Evolutionary conservation across 257 asterid species (phyloP).

Genomic region (Handroanthus guayacan): DNA sequence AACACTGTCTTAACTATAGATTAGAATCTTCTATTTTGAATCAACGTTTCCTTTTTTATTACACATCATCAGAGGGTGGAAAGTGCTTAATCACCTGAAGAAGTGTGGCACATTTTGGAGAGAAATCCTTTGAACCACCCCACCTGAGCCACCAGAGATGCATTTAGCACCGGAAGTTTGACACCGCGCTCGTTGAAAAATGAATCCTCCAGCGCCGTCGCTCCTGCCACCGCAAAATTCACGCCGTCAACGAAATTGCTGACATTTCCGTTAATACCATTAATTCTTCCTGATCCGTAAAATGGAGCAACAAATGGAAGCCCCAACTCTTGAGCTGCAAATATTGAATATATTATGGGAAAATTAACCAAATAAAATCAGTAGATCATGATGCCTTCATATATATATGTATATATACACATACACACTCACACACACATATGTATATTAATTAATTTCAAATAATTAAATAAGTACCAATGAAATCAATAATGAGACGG

Average conservation of each 20-base stretch:
- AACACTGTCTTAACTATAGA: too few species aligned
- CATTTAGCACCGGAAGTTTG: neutral
- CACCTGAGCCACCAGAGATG: neutral
- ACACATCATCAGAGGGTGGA: too few species aligned
- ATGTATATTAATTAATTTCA: too few species aligned
- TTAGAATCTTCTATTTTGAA: too few species aligned
- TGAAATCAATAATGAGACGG: slow-evolving; percentile 49
- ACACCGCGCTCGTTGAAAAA: neutral
- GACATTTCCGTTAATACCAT: neutral
- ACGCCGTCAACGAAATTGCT: slow-evolving; percentile 34
- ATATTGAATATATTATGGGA: too few species aligned
- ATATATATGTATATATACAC: too few species aligned
- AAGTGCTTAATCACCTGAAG: neutral
- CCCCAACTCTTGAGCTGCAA: slow-evolving; percentile 41
- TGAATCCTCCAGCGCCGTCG: slow-evolving; percentile 35
- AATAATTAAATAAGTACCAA: slow-evolving; percentile 30
- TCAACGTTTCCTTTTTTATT: too few species aligned
- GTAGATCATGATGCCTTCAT: too few species aligned
- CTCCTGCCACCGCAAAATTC: slow-evolving; percentile 53
- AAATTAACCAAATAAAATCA: too few species aligned
- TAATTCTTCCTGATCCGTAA: neutral
- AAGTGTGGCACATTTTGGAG: neutral
- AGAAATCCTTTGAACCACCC: neutral
- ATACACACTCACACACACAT: too few species aligned
- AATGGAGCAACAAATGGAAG: slow-evolving; percentile 35